These are phyloP conservation scores for Phyllosticta citriasiana DNA, from an alignment of 2,329 filamentous ascomycete species.

Conservation along the genomic window DNA sequence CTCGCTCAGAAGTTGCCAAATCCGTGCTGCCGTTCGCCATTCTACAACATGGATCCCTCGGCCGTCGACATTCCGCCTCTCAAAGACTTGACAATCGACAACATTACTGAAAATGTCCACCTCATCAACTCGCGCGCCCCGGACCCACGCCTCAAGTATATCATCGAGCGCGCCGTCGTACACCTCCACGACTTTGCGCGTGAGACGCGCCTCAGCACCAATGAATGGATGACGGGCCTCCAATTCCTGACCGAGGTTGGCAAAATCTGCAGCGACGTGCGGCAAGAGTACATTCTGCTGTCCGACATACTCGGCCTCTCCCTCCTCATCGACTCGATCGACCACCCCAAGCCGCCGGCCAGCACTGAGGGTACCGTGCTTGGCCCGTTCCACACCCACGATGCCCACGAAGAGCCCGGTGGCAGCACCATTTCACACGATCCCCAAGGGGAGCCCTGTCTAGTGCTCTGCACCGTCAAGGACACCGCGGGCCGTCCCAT, in stretches of 20 bases:
- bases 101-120: constrained; percentile 68
- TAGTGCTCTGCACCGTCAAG: constrained; percentile 63
- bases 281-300: constrained; percentile 76
- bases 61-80: constrained; percentile 41
- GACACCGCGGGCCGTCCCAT: constrained; percentile 56
- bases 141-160: constrained; percentile 57
- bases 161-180: constrained; percentile 62
- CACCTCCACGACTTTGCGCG: constrained; percentile 76
- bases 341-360: constrained; percentile 64
- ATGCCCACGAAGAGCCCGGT: constrained; percentile 48
- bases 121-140: constrained; percentile 62
- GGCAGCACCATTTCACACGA: constrained; percentile 59
- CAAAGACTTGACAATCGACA: constrained; percentile 66
- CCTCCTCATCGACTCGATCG: constrained; percentile 70
- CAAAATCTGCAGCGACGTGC: constrained; percentile 62
- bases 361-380: constrained; percentile 72
- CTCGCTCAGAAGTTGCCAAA: not conserved
- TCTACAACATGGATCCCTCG: constrained; percentile 31
- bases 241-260: constrained; percentile 63
- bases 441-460: constrained; percentile 56
- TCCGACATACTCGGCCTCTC: constrained; percentile 72
- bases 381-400: constrained; percentile 75
- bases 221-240: constrained; percentile 69
- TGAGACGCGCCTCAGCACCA: constrained; percentile 64
- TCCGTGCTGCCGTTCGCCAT: not conserved